Base-by-base conservation (phyloP, 176 grass and related monocot genomes). In the Bonia amplexicaulis region DNA sequence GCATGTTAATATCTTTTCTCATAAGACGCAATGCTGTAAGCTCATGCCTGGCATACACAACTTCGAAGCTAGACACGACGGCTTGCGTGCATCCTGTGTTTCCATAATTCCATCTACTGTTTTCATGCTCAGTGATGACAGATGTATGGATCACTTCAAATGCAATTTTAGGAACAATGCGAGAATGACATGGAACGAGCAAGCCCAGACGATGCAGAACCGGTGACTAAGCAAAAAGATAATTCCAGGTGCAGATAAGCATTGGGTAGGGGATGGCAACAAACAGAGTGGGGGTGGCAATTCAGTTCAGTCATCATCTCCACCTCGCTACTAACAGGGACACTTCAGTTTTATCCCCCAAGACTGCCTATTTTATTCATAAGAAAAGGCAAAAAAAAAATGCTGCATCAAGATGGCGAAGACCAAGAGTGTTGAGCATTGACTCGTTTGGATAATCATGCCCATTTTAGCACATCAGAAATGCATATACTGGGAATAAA, bases 221-320 rank as follows among this genome's bases (percentile, higher is more conserved):
- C 26, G 80, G 71, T 84, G 80, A 60, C 80, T 53, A 37, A 10
- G 81, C 81, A 74, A 41, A 42, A 54, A 81, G 66, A 79, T 79
- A 78, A 40, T n/a, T 46, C 80, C 73, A 25, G 19, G 23, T 84
- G 55, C 12, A 78, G 87, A 88, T 88, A 88, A 83, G 66, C 80
- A 79, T 73, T n/a, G 1, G 80, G 54, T 31, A 10, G 80, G 58
- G 10, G 66, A 55, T 71, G 68, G 25, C 73, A 63, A 14, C 60
- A 67, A 15, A 3, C 61, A 45, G 46, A 1, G 14, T 52, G 42
- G 41, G 49, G 45, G 52, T 65, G 60, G 60, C 31, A 3, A 37
- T 35, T 63, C 54, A 15, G 65, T 71, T 49, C 51, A 49, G 79
- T 76, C 85, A 20, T 69, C 72, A 0, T 77, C 79, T 9, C 6